Percentiles rank a stretch among this genome's conserved stretches.
phyloP scores from a whole-genome alignment of 1,284 basidiomycete genomes.

The Flammula alnicola region DNA sequence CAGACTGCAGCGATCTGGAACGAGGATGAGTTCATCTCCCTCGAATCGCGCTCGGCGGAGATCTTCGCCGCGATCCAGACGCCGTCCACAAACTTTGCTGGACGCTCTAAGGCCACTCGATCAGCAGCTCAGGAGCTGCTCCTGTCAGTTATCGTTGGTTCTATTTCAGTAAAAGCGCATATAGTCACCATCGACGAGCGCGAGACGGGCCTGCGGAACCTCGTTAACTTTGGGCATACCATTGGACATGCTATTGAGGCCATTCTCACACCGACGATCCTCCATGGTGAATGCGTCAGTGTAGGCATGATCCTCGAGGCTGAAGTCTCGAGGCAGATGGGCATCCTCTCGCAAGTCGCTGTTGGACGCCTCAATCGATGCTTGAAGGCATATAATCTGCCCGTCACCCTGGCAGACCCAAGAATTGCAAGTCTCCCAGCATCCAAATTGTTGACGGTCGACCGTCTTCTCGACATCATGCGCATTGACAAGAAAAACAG shows the following conservation, averaged over 20 bases:
- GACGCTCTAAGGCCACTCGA: constrained; percentile 70
- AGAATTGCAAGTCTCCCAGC: constrained; percentile 75
- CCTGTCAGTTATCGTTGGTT: constrained; percentile 84
- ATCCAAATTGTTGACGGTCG: constrained; percentile 75
- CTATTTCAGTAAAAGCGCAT: constrained; percentile 91
- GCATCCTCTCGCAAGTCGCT: constrained; percentile 85
- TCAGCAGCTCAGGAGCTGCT: constrained; percentile 79
- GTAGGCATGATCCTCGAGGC: constrained; percentile 95
- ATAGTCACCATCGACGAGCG: constrained; percentile 96
- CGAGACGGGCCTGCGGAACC: constrained; percentile 93
- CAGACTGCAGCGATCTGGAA: constrained; percentile 98
- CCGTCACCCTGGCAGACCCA: constrained; percentile 79
- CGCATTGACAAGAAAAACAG: constrained; percentile 98
- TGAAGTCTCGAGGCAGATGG: constrained; percentile 87
- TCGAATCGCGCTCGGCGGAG: constrained; percentile 84
- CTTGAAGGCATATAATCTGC: constrained; percentile 87
- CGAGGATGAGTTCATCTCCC: constrained; percentile 81
- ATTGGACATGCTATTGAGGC: constrained; percentile 98
- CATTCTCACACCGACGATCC: constrained; percentile 86
- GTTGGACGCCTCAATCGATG: constrained; percentile 86
- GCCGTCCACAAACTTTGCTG: constrained; percentile 63
- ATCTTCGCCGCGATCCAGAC: constrained; percentile 85
- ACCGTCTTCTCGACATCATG: constrained; percentile 90
- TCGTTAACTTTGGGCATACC: constrained; percentile 97
- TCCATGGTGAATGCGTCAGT: constrained; percentile 93